Base-by-base conservation (phyloP, 176 grass and related monocot genomes). In the Bolboschoenus planiculmis region DNA sequence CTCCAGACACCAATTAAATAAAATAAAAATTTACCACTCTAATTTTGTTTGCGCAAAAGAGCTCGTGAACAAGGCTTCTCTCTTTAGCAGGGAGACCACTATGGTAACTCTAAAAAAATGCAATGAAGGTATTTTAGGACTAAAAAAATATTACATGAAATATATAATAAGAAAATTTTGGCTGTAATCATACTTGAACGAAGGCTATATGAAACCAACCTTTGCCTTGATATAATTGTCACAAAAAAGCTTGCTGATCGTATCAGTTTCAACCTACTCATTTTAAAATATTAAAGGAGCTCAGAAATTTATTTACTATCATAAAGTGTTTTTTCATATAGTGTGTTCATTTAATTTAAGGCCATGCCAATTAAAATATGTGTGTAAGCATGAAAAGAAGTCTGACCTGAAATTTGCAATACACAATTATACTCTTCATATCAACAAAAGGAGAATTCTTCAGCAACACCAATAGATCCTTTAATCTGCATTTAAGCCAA, bases 401-500 rank as follows among this genome's bases (percentile, higher is more conserved):
- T 27, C 78, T 89, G 78, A 94, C 96, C 90, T 98, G 96, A 90
- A 95, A 98, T 80, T 98, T 98, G 82, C 96, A 98, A 62, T 98
- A 98, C 59, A 95, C 79, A 81, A 98, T 98, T 84, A 98, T 91
- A 87, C 92, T 95, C 78, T 54, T 91, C 87, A 98, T 94, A 53
- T 87, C 63, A 88, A 84, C 86, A 89, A 93, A 91, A 86, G 87
- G 88, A 66, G 89, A 84, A 78, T 90, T 81, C 80, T 95, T 99
- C 71, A 99, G 67, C 83, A 99, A 82, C 71, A 91, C 30, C 78
- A 99, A 71, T 78, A 95, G 91, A 89, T 99, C 92, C 77, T 95
- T 95, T 63, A 88, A 80, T 88, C 96, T 99, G 84, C 70, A 56
- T 64, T 34, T 35, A 44, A 53, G 27, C 82, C 57, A 89, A 55